Evolutionary conservation across 768 basidiomycete genomes (phyloP).

Genomic region (Russula foetens): DNA sequence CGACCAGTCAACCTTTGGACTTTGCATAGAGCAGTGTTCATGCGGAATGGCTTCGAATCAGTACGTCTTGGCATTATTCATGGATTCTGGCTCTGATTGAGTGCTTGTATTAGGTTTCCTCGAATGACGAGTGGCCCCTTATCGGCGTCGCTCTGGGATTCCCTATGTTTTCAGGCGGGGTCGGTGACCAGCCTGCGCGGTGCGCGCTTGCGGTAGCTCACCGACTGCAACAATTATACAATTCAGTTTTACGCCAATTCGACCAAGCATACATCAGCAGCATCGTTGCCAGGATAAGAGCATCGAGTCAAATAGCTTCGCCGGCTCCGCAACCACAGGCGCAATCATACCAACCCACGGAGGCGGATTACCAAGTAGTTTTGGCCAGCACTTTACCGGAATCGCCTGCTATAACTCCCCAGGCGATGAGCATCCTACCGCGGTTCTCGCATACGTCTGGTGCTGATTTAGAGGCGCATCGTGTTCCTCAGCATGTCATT

Average conservation of each 20-base stretch:
- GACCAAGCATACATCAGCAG: conserved; percentile 3
- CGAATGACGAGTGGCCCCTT: conserved; percentile 8
- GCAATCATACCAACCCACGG: not conserved
- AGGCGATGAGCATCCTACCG: conserved; percentile 4
- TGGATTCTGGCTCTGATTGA: not conserved
- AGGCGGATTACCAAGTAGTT: conserved; percentile 3
- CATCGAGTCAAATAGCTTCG: not conserved
- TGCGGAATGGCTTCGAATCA: not conserved
- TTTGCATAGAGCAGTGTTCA: conserved; percentile 1
- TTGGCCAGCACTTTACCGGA: not conserved
- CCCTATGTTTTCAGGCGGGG: not conserved
- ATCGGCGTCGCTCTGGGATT: conserved; percentile 6
- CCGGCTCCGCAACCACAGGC: not conserved
- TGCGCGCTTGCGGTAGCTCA: conserved; percentile 1
- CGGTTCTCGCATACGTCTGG: conserved; percentile 3
- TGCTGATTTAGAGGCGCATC: not conserved
- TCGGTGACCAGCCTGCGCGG: not conserved
- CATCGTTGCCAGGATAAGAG: not conserved
- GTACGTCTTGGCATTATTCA: not conserved
- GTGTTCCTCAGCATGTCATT: not conserved
- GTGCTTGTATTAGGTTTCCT: not conserved
- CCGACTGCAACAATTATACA: conserved; percentile 4
- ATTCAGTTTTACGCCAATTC: not conserved
- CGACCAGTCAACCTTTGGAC: not conserved
- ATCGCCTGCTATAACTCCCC: not conserved